Conservation (phyloP, 306 rosid species). For the Cucurbita ficifolia region DNA sequence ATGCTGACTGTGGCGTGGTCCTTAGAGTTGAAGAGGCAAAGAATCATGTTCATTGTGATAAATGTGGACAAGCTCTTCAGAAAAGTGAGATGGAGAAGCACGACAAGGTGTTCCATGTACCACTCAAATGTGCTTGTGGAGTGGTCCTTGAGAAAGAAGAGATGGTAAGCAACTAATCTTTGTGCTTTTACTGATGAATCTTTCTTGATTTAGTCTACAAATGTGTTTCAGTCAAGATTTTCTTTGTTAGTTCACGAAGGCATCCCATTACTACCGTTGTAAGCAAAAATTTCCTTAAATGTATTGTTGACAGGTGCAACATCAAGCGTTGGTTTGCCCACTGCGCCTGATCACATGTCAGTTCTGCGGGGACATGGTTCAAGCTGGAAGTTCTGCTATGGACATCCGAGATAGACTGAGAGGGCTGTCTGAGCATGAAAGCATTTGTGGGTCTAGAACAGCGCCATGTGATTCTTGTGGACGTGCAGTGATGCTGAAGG, state of each 20-base stretch:
- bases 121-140: constrained; percentile 75
- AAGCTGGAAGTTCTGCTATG: constrained; percentile 64
- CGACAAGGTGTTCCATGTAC: constrained; percentile 81
- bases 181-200: background rate
- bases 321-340: constrained; percentile 64
- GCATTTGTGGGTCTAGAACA: constrained; percentile 86
- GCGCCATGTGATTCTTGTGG: constrained; percentile 96
- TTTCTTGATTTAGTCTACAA: background rate
- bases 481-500: constrained; percentile 93
- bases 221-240: no score
- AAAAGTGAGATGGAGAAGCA: constrained; percentile 79
- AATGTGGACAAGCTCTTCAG: constrained; percentile 80
- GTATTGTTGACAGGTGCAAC: constrained; percentile 45
- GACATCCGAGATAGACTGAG: constrained; percentile 70
- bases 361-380: constrained; percentile 98
- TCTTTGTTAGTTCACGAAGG: no score
- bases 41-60: constrained; percentile 74
- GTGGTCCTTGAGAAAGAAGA: constrained; percentile 71
- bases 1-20: constrained; percentile 65
- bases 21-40: constrained; percentile 75
- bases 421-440: constrained; percentile 91
- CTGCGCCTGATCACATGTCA: constrained; percentile 63
- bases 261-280: no score
- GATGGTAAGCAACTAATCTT: constrained; percentile 43
- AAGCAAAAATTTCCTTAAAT: background rate